Evolutionary conservation across 306 rosid genomes (phyloP).

Genomic region (Prunus mira): DNA sequence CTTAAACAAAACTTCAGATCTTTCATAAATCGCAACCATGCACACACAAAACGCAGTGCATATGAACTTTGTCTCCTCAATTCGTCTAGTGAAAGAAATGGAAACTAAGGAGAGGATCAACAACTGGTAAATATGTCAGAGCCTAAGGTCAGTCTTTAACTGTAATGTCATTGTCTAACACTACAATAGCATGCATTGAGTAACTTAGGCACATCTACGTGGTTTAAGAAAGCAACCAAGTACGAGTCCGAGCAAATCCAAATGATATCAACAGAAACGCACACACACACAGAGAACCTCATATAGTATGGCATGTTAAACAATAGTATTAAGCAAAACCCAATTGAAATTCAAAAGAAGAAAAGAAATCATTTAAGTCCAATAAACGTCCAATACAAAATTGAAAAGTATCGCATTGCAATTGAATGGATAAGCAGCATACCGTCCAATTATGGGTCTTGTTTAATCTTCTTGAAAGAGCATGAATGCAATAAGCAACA

Average conservation of each 20-base stretch:
- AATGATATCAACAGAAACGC: background rate
- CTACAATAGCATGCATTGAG: background rate
- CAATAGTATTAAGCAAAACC: background rate
- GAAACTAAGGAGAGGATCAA: background rate
- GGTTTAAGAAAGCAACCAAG: background rate
- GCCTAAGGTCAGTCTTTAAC: background rate
- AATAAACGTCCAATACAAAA: background rate
- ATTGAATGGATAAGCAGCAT: conserved; percentile 5
- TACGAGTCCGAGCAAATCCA: background rate
- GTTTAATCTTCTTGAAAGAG: conserved; percentile 77
- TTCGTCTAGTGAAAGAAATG: background rate
- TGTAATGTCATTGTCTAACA: background rate
- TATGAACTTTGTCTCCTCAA: background rate
- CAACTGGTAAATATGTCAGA: background rate
- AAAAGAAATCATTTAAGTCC: background rate
- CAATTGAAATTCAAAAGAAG: background rate
- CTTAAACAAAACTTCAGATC: background rate
- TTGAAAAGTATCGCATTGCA: background rate
- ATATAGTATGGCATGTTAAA: background rate
- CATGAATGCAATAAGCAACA: conserved; percentile 97
- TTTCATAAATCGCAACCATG: background rate
- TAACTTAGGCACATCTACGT: background rate
- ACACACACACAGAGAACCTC: background rate
- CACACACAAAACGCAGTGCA: background rate
- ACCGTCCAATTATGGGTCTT: conserved; percentile 99